Evolutionary conservation across 1,284 basidiomycete genomes (phyloP).

Genomic region (Laetiporus sulphureus): DNA sequence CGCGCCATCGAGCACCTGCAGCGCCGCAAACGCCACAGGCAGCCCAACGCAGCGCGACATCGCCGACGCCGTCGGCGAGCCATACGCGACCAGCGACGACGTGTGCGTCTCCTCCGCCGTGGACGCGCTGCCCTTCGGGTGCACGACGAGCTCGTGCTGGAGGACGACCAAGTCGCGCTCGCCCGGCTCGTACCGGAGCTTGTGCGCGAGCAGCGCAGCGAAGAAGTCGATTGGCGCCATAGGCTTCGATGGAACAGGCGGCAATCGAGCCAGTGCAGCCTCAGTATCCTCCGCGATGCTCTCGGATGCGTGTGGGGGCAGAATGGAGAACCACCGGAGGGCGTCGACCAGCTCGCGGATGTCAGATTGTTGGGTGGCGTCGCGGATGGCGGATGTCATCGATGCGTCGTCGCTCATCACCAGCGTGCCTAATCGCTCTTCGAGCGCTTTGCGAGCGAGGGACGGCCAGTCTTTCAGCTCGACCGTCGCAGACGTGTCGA

Average conservation of each 20-base stretch:
- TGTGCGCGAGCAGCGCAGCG: slow-evolving; percentile 67
- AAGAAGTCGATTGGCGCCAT: slow-evolving; percentile 74
- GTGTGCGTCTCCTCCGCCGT: slow-evolving; percentile 48
- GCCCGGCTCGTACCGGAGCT: slow-evolving; percentile 62
- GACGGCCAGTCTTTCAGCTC: slow-evolving; percentile 37
- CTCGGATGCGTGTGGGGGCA: slow-evolving; percentile 21
- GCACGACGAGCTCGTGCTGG: slow-evolving; percentile 72
- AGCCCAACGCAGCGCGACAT: slow-evolving; percentile 87
- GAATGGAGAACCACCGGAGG: slow-evolving; percentile 53
- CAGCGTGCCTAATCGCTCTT: slow-evolving; percentile 20
- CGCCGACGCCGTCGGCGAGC: slow-evolving; percentile 59
- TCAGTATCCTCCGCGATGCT: slow-evolving; percentile 7
- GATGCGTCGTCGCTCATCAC: slow-evolving; percentile 29
- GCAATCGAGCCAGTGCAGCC: slow-evolving; percentile 25
- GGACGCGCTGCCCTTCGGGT: slow-evolving; percentile 8
- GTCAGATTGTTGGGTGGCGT: slow-evolving; percentile 27
- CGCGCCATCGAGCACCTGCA: slow-evolving; percentile 45
- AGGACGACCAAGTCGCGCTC: slow-evolving; percentile 90
- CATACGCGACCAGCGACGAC: slow-evolving; percentile 71
- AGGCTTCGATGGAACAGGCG: slow-evolving; percentile 37
- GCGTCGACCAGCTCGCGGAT: slow-evolving; percentile 39
- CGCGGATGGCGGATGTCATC: slow-evolving; percentile 32
- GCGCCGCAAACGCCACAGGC: slow-evolving; percentile 20
- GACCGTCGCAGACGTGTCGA: slow-evolving; percentile 41
- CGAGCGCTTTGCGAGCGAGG: slow-evolving; percentile 33